phyloP scores from a whole-genome alignment of 176 grass and related monocot genomes.

The Thinopyrum elongatum region DNA sequence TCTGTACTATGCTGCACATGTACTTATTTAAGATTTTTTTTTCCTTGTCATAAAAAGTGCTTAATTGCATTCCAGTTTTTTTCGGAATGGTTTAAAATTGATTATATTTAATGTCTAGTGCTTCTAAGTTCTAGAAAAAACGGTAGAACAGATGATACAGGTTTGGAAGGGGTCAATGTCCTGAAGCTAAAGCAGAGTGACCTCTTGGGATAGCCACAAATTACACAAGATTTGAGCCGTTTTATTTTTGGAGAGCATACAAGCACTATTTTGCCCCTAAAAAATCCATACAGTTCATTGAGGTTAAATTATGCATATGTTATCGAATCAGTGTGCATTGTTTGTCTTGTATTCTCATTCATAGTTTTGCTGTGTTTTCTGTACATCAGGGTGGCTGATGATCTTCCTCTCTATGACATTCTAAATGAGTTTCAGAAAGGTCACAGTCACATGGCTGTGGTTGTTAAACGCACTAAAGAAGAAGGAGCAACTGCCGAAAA shows the following conservation, averaged over 20 bases:
- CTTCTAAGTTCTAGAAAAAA: neutral
- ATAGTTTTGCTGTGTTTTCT: slow-evolving; percentile 22
- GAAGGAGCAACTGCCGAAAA: slow-evolving; percentile 42
- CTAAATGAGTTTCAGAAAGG: slow-evolving; percentile 99
- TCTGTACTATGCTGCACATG: neutral
- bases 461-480: slow-evolving; percentile 70
- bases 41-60: neutral
- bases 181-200: neutral
- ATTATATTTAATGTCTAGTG: neutral
- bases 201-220: neutral
- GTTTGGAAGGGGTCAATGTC: neutral
- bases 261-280: neutral
- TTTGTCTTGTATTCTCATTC: slow-evolving; percentile 20
- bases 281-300: neutral
- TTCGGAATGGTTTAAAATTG: neutral
- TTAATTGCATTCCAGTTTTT: neutral
- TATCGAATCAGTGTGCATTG: neutral
- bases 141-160: neutral
- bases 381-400: slow-evolving; percentile 78
- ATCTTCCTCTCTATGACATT: slow-evolving; percentile 98
- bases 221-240: neutral
- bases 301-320: neutral
- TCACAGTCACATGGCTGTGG: slow-evolving; percentile 98
- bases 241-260: neutral
- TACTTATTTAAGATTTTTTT: neutral